These are phyloP conservation scores for Plasmodium malariae DNA, from an alignment of 169 alveolate species.

Conservation along the genomic window DNA sequence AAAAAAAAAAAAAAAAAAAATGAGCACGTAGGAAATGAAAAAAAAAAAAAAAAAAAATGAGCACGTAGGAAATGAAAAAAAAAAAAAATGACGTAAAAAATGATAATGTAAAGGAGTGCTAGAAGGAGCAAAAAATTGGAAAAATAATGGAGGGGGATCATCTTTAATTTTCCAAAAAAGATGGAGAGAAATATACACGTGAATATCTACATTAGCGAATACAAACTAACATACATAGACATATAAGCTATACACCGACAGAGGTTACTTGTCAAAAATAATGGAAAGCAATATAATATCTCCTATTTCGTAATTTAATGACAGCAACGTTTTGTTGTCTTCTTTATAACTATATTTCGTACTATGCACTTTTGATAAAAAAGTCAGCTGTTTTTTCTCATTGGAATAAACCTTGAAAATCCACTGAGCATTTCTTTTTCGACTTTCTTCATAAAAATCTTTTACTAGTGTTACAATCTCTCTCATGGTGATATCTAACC, in stretches of 20 bases:
- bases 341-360: constrained; percentile 55
- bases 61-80: no score
- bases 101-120: no score
- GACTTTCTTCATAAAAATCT: constrained; percentile 72
- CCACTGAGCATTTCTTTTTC: constrained; percentile 75
- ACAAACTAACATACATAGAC: no score
- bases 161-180: no score
- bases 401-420: constrained; percentile 48
- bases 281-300: constrained; percentile 58
- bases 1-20: no score
- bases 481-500: constrained; percentile 74
- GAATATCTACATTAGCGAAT: no score
- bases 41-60: constrained; percentile 15
- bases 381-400: constrained; percentile 20
- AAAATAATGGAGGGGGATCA: no score
- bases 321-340: constrained; percentile 60
- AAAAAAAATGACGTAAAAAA: no score
- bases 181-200: no score
- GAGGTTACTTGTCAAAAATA: constrained; percentile 22
- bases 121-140: no score
- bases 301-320: constrained; percentile 66
- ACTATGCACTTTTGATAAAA: constrained; percentile 62
- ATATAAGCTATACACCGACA: no score
- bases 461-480: constrained; percentile 72
- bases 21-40: neutral